Percentiles rank a stretch among this genome's conserved stretches.
Conservation (phyloP, 1,139 yeast genomes). For the Suhomyces wounanorum region DNA sequence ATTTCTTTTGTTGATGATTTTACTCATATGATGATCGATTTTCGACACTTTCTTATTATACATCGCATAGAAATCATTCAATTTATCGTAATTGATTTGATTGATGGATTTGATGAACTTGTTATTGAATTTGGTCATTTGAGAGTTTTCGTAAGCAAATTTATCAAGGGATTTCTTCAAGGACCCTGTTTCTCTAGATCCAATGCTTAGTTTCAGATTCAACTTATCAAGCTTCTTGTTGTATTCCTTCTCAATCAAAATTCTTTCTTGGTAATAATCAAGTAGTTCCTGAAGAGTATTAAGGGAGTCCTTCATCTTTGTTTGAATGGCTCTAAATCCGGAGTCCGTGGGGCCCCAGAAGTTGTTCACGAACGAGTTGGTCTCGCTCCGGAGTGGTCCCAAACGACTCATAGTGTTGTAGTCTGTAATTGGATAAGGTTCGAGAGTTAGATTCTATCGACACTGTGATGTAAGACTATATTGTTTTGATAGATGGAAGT, state of each 20-base stretch:
- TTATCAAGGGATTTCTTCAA: constrained; percentile 61
- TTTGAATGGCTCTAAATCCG: constrained; percentile 50
- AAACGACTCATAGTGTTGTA: constrained; percentile 9
- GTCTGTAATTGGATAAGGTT: neutral
- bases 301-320: constrained; percentile 47
- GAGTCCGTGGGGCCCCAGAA: constrained; percentile 55
- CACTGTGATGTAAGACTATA: neutral
- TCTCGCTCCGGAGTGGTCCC: constrained; percentile 10
- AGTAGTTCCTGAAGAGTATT: constrained; percentile 47
- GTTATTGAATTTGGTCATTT: constrained; percentile 34
- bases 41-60: constrained; percentile 36
- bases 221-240: constrained; percentile 53
- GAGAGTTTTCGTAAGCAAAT: constrained; percentile 52
- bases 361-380: constrained; percentile 43
- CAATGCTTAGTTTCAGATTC: constrained; percentile 49
- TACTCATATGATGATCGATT: constrained; percentile 41
- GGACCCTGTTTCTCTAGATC: constrained; percentile 61
- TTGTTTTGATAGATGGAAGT: neutral
- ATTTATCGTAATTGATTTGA: constrained; percentile 37
- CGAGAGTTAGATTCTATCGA: neutral
- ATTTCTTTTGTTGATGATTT: constrained; percentile 29
- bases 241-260: constrained; percentile 73
- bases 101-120: constrained; percentile 37
- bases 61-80: constrained; percentile 31
- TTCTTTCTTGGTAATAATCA: constrained; percentile 50